Percentiles rank a stretch among this genome's conserved stretches.
phyloP scores from a whole-genome alignment of 352 stramenopile genomes.

The Proteromonas lacertae region DNA sequence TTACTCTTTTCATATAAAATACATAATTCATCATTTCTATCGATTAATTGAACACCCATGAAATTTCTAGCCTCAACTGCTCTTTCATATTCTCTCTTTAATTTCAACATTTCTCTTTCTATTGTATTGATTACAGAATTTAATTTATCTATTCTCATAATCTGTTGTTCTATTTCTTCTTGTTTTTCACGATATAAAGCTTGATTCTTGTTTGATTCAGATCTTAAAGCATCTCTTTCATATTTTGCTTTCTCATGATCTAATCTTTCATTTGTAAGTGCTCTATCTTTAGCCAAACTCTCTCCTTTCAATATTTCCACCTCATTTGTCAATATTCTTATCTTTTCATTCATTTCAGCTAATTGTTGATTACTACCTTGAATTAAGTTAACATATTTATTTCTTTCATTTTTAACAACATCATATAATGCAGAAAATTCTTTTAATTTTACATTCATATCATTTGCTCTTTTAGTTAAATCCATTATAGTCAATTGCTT shows the following conservation, averaged over 20 bases:
- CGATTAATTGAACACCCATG: constrained; percentile 55
- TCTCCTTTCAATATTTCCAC: constrained; percentile 65
- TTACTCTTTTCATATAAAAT: constrained; percentile 54
- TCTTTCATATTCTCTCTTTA: constrained; percentile 55
- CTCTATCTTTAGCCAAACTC: constrained; percentile 51
- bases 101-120: constrained; percentile 44
- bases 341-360: constrained; percentile 78
- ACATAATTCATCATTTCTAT: constrained; percentile 69
- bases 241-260: constrained; percentile 33
- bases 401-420: constrained; percentile 68
- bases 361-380: too few relatives aligned
- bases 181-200: constrained; percentile 31
- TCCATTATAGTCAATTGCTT: too few relatives aligned
- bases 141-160: too few relatives aligned
- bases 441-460: too few relatives aligned
- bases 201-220: too few relatives aligned
- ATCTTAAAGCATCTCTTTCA: too few relatives aligned
- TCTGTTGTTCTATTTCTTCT: constrained; percentile 50
- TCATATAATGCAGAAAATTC: constrained; percentile 67
- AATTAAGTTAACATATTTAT: constrained; percentile 76
- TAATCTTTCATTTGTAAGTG: constrained; percentile 43
- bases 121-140: constrained; percentile 68
- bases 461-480: constrained; percentile 55
- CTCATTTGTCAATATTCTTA: constrained; percentile 38
- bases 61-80: constrained; percentile 40